Percentiles rank a stretch among this genome's conserved stretches.
phyloP scores from a whole-genome alignment of 148 eudicot species.

The Oxyria digyna region DNA sequence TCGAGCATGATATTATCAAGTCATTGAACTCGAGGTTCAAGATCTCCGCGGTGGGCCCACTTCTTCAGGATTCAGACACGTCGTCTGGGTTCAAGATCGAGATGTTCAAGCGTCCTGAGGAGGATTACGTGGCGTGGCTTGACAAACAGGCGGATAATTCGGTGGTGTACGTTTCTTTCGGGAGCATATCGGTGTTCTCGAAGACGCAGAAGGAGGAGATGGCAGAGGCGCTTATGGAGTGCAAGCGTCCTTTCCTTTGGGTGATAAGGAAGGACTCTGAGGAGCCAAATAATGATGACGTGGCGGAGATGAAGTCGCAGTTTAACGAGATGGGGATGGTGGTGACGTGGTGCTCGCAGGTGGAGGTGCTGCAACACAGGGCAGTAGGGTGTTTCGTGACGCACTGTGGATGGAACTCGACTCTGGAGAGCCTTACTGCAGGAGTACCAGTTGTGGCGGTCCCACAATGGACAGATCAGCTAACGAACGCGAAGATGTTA shows the following conservation, averaged over 20 bases:
- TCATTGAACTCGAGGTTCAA: conserved; percentile 14
- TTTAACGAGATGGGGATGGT: conserved; percentile 22
- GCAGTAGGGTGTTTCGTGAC: conserved; percentile 50
- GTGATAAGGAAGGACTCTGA: conserved; percentile 30
- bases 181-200: conserved; percentile 48
- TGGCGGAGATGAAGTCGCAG: not conserved
- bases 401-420: conserved; percentile 73
- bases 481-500: conserved; percentile 42
- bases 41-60: conserved; percentile 37
- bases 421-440: conserved; percentile 41
- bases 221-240: conserved; percentile 22
- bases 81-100: not conserved
- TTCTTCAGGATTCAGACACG: conserved; percentile 41
- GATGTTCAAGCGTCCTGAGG: not conserved
- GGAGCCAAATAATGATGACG: conserved; percentile 17
- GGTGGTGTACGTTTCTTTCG: conserved; percentile 43
- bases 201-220: conserved; percentile 36
- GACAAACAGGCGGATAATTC: conserved; percentile 27
- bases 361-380: conserved; percentile 36
- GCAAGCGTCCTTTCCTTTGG: conserved; percentile 35
- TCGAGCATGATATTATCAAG: not conserved
- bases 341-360: conserved; percentile 58
- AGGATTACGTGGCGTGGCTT: conserved; percentile 33
- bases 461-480: conserved; percentile 54
- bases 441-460: conserved; percentile 48